phyloP scores from a whole-genome alignment of 2,329 filamentous ascomycete species.

The Penicillium occitanis region DNA sequence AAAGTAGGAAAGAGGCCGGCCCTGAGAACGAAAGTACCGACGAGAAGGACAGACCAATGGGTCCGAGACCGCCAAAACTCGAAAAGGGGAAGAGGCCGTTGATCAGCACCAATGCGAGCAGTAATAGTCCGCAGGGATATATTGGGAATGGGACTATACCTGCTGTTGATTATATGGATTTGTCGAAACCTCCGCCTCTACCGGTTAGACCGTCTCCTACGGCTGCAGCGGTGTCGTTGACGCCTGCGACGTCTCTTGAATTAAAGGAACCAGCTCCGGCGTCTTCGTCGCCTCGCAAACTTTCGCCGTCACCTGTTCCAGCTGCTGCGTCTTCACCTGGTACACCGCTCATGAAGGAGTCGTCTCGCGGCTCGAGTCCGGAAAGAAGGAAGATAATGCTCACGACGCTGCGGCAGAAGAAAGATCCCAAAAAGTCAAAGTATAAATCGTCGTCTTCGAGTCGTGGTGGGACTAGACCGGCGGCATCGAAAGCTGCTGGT shows the following conservation, averaged over 20 bases:
- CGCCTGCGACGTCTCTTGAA: slow-evolving; percentile 10
- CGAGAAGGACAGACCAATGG: slow-evolving; percentile 22
- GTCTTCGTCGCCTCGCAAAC: slow-evolving; percentile 23
- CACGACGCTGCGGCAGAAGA: slow-evolving; percentile 53
- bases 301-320: slow-evolving; percentile 34
- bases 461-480: slow-evolving; percentile 47
- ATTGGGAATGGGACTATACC: slow-evolving; percentile 81
- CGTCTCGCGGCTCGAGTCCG: slow-evolving; percentile 60
- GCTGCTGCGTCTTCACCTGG: slow-evolving; percentile 29
- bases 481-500: slow-evolving; percentile 62
- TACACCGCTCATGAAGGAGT: slow-evolving; percentile 38
- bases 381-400: slow-evolving; percentile 61
- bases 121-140: slow-evolving; percentile 52
- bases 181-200: slow-evolving; percentile 69
- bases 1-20: slow-evolving; percentile 59
- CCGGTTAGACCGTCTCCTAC: slow-evolving; percentile 44
- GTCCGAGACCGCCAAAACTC: slow-evolving; percentile 16
- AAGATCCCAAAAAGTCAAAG: slow-evolving; percentile 45
- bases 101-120: slow-evolving; percentile 26
- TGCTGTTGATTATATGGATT: slow-evolving; percentile 72
- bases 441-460: slow-evolving; percentile 48
- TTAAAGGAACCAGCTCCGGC: slow-evolving; percentile 24
- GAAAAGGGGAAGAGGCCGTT: slow-evolving; percentile 36
- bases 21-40: slow-evolving; percentile 27
- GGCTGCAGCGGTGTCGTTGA: neutral